Evolutionary conservation across 1,139 yeast species (phyloP).

Genomic region (Wickerhamomyces sp.): DNA sequence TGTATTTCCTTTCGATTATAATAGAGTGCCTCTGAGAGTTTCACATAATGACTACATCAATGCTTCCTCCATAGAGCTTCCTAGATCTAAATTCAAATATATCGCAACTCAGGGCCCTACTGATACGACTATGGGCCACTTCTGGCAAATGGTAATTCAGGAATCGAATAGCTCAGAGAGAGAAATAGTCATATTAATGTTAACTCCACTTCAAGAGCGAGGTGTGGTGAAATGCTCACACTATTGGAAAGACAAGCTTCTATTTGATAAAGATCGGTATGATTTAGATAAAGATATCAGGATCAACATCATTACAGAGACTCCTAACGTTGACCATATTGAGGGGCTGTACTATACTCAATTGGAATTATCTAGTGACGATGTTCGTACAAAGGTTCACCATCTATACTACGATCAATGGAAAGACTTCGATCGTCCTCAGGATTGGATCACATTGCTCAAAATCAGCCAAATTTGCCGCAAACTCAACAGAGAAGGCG

Average conservation of each 20-base stretch:
- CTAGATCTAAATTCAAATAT: conserved; percentile 27
- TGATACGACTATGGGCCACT: conserved; percentile 53
- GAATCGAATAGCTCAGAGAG: conserved; percentile 34
- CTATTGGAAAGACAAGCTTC: conserved; percentile 59
- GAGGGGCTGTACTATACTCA: conserved; percentile 17
- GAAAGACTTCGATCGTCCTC: conserved; percentile 42
- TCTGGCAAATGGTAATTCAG: conserved; percentile 80
- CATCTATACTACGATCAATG: conserved; percentile 41
- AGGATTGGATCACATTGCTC: conserved; percentile 28
- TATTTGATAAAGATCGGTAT: conserved; percentile 3
- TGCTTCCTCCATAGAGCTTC: conserved; percentile 28
- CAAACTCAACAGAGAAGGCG: conserved; percentile 24
- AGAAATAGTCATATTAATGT: conserved; percentile 69
- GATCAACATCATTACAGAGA: conserved; percentile 19
- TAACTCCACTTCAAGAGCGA: conserved; percentile 70
- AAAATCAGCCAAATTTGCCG: conserved; percentile 24
- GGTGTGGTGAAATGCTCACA: conserved; percentile 58
- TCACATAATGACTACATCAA: conserved; percentile 38
- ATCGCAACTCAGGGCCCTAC: conserved; percentile 77
- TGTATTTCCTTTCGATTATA: conserved; percentile 55
- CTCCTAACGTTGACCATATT: conserved; percentile 4
- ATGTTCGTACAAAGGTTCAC: conserved; percentile 26
- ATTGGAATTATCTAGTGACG: conserved; percentile 9
- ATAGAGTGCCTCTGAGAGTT: conserved; percentile 39
- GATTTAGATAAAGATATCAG: conserved; percentile 14